These are phyloP conservation scores for Yamadazyma kanchanaburiensis DNA, from an alignment of 1,139 yeast genomes.

Conservation along the genomic window DNA sequence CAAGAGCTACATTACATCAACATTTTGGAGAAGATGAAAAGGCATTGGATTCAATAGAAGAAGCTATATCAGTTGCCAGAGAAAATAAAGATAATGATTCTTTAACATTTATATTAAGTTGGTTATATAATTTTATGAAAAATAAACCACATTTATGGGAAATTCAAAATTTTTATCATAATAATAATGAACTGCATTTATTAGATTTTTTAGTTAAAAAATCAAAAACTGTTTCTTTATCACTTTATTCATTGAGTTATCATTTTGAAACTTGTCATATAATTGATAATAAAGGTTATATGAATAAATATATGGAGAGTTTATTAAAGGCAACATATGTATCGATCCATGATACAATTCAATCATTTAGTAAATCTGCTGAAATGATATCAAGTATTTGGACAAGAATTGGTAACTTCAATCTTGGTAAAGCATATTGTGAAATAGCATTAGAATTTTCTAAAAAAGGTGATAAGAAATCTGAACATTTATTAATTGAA, in stretches of 20 bases:
- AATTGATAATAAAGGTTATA: conserved; percentile 48
- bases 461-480: conserved; percentile 23
- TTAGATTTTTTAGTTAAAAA: conserved; percentile 59
- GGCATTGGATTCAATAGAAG: conserved; percentile 79
- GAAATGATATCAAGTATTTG: conserved; percentile 48
- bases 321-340: conserved; percentile 52
- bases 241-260: conserved; percentile 55
- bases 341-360: conserved; percentile 38
- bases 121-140: conserved; percentile 72
- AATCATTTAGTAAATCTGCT: conserved; percentile 44
- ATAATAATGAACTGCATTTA: conserved; percentile 53
- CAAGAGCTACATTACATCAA: conserved; percentile 75
- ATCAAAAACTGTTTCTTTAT: conserved; percentile 50
- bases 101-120: conserved; percentile 70
- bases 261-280: conserved; percentile 57
- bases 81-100: conserved; percentile 78
- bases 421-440: conserved; percentile 43
- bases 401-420: conserved; percentile 48
- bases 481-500: conserved; percentile 35
- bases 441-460: conserved; percentile 40
- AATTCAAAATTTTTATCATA: conserved; percentile 37
- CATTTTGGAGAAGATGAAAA: conserved; percentile 71
- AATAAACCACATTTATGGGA: conserved; percentile 60
- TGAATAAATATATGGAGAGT: conserved; percentile 48
- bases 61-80: conserved; percentile 84